Conservation (phyloP, 805 yeast species). For the Candida broadrunensis region DNA sequence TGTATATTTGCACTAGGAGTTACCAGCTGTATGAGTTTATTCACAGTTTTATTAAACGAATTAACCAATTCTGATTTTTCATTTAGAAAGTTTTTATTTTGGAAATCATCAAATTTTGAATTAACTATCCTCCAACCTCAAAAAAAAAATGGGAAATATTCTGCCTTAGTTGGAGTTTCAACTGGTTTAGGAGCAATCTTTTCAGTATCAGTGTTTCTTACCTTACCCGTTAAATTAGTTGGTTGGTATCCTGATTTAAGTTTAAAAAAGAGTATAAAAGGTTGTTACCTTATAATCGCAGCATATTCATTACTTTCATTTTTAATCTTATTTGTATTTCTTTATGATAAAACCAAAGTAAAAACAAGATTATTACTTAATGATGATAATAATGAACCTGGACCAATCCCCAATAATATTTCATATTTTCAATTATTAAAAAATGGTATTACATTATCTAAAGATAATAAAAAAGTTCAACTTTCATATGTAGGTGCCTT, state of each 20-base stretch:
- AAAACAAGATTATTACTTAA: constrained; percentile 12
- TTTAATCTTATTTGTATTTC: constrained; percentile 33
- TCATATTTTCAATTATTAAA: constrained; percentile 39
- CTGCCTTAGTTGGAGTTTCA: constrained; percentile 60
- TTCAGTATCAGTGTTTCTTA: constrained; percentile 52
- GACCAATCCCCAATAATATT: constrained; percentile 20
- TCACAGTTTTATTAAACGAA: constrained; percentile 60
- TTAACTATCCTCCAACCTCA: not conserved
- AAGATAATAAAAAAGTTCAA: constrained; percentile 43
- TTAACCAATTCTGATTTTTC: constrained; percentile 44
- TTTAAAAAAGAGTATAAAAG: constrained; percentile 40
- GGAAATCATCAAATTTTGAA: constrained; percentile 12
- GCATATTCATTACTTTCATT: constrained; percentile 36
- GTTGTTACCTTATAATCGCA: constrained; percentile 51
- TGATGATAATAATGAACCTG: not conserved
- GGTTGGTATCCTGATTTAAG: constrained; percentile 31
- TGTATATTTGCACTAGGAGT: constrained; percentile 62
- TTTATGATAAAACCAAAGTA: constrained; percentile 41
- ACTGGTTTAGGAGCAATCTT: constrained; percentile 69
- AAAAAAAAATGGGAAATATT: constrained; percentile 44
- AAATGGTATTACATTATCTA: constrained; percentile 48
- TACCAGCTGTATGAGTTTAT: constrained; percentile 51
- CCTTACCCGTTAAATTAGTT: constrained; percentile 54
- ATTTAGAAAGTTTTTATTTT: constrained; percentile 22
- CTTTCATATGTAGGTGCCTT: constrained; percentile 61